Percentiles rank a stretch among this genome's conserved stretches.
Conservation (phyloP, 2,329 filamentous ascomycete species). For the Cercospora canescens region DNA sequence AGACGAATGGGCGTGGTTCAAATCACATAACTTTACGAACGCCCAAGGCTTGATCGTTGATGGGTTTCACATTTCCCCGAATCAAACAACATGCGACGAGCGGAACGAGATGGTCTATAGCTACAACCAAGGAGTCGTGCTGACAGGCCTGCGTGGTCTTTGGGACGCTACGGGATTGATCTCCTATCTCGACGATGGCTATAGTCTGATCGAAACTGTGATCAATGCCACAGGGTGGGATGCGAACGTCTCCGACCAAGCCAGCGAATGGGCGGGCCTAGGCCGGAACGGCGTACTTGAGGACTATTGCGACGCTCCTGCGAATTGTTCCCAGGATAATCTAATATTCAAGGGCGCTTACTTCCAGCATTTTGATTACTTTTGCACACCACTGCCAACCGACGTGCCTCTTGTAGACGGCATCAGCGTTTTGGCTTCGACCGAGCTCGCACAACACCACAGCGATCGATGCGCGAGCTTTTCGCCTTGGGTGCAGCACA, state of each 20-base stretch:
- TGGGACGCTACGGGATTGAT: conserved; percentile 75
- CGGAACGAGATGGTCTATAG: conserved; percentile 90
- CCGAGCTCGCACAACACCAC: conserved; percentile 49
- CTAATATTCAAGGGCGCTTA: conserved; percentile 96
- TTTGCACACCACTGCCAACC: conserved; percentile 67
- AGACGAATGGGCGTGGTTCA: conserved; percentile 79
- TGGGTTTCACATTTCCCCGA: conserved; percentile 80
- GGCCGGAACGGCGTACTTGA: conserved; percentile 80
- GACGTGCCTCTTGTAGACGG: conserved; percentile 45
- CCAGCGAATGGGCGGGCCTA: conserved; percentile 66
- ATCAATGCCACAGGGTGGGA: conserved; percentile 78
- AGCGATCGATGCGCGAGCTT: conserved; percentile 65
- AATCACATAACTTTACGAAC: conserved; percentile 78
- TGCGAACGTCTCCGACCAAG: conserved; percentile 10
- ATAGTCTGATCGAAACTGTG: conserved; percentile 70
- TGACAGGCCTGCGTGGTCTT: conserved; percentile 78
- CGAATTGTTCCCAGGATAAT: conserved; percentile 75
- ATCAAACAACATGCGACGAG: conserved; percentile 60
- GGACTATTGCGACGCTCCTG: conserved; percentile 76
- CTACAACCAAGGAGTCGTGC: conserved; percentile 91
- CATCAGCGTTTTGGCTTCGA: conserved; percentile 44
- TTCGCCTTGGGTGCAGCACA: conserved; percentile 73
- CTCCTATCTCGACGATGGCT: conserved; percentile 75
- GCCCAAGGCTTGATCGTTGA: conserved; percentile 71
- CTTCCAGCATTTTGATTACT: conserved; percentile 82